Base-by-base conservation (phyloP, 768 basidiomycete genomes). In the Antrodiella citrinella region DNA sequence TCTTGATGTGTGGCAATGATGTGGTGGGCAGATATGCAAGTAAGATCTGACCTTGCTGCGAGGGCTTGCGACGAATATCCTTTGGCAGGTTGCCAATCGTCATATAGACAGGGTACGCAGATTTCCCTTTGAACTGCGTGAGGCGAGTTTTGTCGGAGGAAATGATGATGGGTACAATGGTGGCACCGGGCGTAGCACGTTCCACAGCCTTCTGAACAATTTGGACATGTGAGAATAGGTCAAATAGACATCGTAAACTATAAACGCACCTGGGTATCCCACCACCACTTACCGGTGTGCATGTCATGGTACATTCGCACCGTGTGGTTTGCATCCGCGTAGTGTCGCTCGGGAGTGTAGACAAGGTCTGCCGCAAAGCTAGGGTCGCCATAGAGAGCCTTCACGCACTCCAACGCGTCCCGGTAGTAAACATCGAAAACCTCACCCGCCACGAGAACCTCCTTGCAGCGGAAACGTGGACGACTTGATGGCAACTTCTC, bases 251-350 rank as follows among this genome's bases (percentile, higher is more conserved):
- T n/a, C n/a, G 2, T 13, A 19, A 13, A 25, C 2, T 12, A 18
- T 10, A n/a, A n/a, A 3, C 64, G 22, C 51, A 74, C 75, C 62
- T 76, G 75, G 1, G 64, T 69, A 3, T 43, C 44, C 73, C 74
- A 76, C 76, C 74, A 76, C 76, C 76, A 78, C 44, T 68, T 64
- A 0, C 70, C 72, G 0, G 72, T 76, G 38, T 74, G 62, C 66
- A 76, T n/a, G n/a, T n/a, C n/a, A n/a, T n/a, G n/a, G n/a, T n/a
- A n/a, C n/a, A n/a, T n/a, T n/a, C n/a, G n/a, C 67, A 43, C 76
- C 1, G 41, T 63, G 9, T 58, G 20, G 4, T 62, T 58, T 0
- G 44, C 50, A 51, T 71, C 68, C 0, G 52, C 23, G 48, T 65
- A 74, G 44, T 72, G 71, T 1, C 57, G 53, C 49, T 72, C 71